phyloP scores from a whole-genome alignment of 129 eudicot species.

The Logfia minima region DNA sequence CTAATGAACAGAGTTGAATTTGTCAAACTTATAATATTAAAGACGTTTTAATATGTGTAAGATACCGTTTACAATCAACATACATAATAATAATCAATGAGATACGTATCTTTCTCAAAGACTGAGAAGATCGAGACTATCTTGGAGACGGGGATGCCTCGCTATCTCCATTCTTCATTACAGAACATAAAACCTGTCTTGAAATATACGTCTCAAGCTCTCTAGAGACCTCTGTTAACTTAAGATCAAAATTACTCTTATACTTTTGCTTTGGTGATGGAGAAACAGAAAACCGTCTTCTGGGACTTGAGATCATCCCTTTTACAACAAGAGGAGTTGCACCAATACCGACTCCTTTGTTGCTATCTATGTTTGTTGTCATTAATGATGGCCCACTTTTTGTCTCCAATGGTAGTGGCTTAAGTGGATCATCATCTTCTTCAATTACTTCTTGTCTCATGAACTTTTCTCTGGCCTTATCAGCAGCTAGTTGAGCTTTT shows the following conservation, averaged over 20 bases:
- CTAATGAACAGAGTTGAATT: not conserved
- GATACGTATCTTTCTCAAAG: constrained; percentile 53
- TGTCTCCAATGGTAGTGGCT: constrained; percentile 71
- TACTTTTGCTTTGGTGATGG: constrained; percentile 67
- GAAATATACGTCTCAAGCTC: constrained; percentile 88
- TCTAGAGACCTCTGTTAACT: constrained; percentile 73
- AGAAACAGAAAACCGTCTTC: constrained; percentile 76
- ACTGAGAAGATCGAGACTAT: constrained; percentile 50
- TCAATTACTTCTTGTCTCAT: constrained; percentile 36
- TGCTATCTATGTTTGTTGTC: constrained; percentile 29
- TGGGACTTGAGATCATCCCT: constrained; percentile 65
- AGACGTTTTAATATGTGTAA: not conserved
- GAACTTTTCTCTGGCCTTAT: constrained; percentile 76
- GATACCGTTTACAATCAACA: constrained; percentile 17
- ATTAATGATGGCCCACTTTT: constrained; percentile 58
- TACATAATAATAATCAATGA: not conserved
- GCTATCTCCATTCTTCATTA: constrained; percentile 51
- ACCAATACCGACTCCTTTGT: not conserved
- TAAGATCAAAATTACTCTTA: constrained; percentile 72
- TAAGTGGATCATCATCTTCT: constrained; percentile 43
- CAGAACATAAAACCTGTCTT: constrained; percentile 78
- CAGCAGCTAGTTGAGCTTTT: constrained; percentile 80
- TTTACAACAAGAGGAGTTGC: constrained; percentile 44
- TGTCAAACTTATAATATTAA: not conserved
- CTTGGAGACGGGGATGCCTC: constrained; percentile 61